Evolutionary conservation across 441 rosid genomes (phyloP).

Genomic region (Theobroma grandiflorum): DNA sequence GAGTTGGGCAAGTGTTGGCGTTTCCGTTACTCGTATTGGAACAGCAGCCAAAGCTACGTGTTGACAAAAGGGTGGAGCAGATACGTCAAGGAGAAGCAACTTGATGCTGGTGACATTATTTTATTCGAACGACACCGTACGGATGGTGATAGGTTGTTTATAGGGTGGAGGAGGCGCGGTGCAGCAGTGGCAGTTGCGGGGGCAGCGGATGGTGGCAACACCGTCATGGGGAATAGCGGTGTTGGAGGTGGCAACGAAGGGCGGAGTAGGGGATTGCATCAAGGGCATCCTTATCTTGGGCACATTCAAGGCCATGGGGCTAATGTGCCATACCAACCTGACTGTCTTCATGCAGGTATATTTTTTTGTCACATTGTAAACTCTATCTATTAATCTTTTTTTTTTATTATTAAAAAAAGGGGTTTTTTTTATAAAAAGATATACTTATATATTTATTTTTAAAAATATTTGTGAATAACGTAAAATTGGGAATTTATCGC

Average conservation of each 20-base stretch:
- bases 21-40: slow-evolving; percentile 97
- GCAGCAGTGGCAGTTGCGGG: slow-evolving; percentile 29
- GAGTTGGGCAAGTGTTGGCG: slow-evolving; percentile 92
- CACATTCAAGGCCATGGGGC: slow-evolving; percentile 46
- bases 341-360: slow-evolving; percentile 74
- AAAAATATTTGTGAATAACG: neutral
- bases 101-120: slow-evolving; percentile 89
- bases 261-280: slow-evolving; percentile 41
- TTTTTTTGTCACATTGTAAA: slow-evolving; percentile 24
- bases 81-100: slow-evolving; percentile 91
- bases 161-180: slow-evolving; percentile 81
- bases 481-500: neutral
- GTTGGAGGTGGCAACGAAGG: slow-evolving; percentile 31
- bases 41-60: slow-evolving; percentile 95
- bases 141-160: slow-evolving; percentile 65
- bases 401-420: neutral
- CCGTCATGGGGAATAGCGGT: neutral
- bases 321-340: slow-evolving; percentile 55
- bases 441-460: too few species aligned
- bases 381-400: neutral
- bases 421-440: too few species aligned
- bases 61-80: slow-evolving; percentile 97
- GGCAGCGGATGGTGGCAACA: slow-evolving; percentile 25
- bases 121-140: slow-evolving; percentile 75
- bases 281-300: slow-evolving; percentile 52